These are phyloP conservation scores for Epichloe aotearoae DNA, from an alignment of 2,329 filamentous ascomycete species.

Conservation along the genomic window DNA sequence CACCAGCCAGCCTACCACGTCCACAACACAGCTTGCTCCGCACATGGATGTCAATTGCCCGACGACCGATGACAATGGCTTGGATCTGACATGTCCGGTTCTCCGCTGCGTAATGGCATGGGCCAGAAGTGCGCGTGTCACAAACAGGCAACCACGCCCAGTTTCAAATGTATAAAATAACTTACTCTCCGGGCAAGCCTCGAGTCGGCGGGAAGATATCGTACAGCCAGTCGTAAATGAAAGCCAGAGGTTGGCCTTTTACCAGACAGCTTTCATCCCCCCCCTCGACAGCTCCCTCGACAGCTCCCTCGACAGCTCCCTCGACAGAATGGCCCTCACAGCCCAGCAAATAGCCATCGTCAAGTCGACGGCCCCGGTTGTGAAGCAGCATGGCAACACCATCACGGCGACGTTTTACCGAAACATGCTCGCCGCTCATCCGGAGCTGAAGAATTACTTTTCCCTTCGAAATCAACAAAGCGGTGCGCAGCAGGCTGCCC, in stretches of 20 bases:
- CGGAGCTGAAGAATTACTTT: conserved; percentile 56
- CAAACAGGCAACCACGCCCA: no score
- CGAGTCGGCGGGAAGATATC: no score
- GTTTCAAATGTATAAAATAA: neutral
- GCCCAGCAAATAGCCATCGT: conserved; percentile 54
- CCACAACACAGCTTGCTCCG: no score
- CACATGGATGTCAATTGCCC: neutral
- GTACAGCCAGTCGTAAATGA: neutral
- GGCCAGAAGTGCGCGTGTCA: neutral
- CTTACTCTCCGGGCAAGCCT: neutral
- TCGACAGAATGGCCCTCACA: conserved; percentile 36
- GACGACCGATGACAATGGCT: neutral
- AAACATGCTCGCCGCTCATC: conserved; percentile 51
- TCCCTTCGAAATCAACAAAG: conserved; percentile 56
- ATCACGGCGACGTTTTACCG: conserved; percentile 65
- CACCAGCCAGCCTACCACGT: neutral
- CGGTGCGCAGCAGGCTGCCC: conserved; percentile 54
- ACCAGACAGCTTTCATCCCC: neutral
- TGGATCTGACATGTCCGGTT: neutral
- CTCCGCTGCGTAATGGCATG: neutral
- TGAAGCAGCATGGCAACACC: conserved; percentile 51
- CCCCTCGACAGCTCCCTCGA: neutral
- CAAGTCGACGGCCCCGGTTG: conserved; percentile 63
- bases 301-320: neutral
- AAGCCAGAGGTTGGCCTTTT: neutral